Percentiles rank a stretch among this genome's conserved stretches.
phyloP scores from a whole-genome alignment of 306 rosid genomes.

The Fagus sylvatica region DNA sequence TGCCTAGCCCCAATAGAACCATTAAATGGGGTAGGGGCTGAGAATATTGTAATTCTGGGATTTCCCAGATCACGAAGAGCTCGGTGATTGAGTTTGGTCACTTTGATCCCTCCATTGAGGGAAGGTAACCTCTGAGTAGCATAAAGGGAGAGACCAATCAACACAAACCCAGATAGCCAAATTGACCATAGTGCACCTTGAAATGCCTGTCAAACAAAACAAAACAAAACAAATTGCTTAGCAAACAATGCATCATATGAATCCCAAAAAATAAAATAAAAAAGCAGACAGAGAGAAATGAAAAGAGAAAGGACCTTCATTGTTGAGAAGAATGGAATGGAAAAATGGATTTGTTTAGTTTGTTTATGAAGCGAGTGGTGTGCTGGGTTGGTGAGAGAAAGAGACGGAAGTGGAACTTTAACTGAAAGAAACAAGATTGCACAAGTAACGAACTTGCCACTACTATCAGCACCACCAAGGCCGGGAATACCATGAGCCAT shows the following conservation, averaged over 20 bases:
- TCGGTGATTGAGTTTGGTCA: constrained; percentile 18
- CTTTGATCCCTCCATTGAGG: constrained; percentile 36
- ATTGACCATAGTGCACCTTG: constrained; percentile 62
- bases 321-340: constrained; percentile 30
- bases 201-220: constrained; percentile 42
- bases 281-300: constrained; percentile 5
- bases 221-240: constrained; percentile 19
- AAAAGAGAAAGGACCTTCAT: constrained; percentile 61
- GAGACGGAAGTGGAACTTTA: constrained; percentile 46
- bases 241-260: constrained; percentile 7
- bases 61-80: constrained; percentile 20
- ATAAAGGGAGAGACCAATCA: constrained; percentile 67
- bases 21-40: constrained; percentile 72
- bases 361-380: constrained; percentile 25
- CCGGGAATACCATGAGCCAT: constrained; percentile 46
- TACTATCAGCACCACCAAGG: constrained; percentile 23
- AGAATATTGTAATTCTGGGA: constrained; percentile 60
- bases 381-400: constrained; percentile 24
- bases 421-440: constrained; percentile 59
- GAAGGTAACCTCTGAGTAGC: constrained; percentile 66
- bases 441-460: constrained; percentile 50
- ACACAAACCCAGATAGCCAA: constrained; percentile 75
- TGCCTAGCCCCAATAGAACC: constrained; percentile 62
- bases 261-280: neutral
- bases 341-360: neutral